Evolutionary conservation across 805 yeast genomes (phyloP).

Genomic region (Candida ipomoeae): DNA sequence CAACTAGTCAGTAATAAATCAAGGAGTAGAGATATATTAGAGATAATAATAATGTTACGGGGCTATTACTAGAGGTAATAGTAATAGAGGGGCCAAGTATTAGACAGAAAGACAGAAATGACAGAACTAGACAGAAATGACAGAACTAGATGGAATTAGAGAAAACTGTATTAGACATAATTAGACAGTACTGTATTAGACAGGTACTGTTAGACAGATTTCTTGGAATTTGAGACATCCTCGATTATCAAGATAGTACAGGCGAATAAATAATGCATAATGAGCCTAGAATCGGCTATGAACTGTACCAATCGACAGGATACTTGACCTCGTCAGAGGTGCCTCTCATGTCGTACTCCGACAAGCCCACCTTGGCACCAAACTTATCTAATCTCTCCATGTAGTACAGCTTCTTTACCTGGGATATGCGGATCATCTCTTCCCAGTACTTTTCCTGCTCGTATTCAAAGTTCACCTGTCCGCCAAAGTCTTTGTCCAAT

Average conservation of each 20-base stretch:
- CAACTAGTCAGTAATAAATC: neutral
- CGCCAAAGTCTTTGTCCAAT: slow-evolving; percentile 82
- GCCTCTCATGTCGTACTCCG: slow-evolving; percentile 75
- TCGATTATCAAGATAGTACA: neutral
- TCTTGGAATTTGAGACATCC: too few relatives aligned
- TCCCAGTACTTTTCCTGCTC: slow-evolving; percentile 80
- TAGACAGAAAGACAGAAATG: too few relatives aligned
- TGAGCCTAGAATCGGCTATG: neutral
- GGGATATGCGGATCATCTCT: slow-evolving; percentile 56
- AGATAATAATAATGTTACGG: neutral
- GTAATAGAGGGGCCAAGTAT: too few relatives aligned
- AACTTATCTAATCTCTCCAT: slow-evolving; percentile 64
- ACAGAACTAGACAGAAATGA: too few relatives aligned
- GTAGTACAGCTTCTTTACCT: slow-evolving; percentile 56
- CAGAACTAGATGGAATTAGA: too few relatives aligned
- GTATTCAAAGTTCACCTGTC: slow-evolving; percentile 78
- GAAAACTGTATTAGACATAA: too few relatives aligned
- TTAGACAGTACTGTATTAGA: too few relatives aligned
- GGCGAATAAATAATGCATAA: neutral
- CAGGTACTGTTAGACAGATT: too few relatives aligned
- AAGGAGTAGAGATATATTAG: neutral
- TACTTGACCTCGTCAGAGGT: slow-evolving; percentile 25
- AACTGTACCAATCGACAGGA: slow-evolving; percentile 20
- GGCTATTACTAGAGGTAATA: too few relatives aligned
- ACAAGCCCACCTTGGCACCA: slow-evolving; percentile 72